Conservation (phyloP, 2,329 filamentous ascomycete species). For the Cladosporium sphaerospermum region DNA sequence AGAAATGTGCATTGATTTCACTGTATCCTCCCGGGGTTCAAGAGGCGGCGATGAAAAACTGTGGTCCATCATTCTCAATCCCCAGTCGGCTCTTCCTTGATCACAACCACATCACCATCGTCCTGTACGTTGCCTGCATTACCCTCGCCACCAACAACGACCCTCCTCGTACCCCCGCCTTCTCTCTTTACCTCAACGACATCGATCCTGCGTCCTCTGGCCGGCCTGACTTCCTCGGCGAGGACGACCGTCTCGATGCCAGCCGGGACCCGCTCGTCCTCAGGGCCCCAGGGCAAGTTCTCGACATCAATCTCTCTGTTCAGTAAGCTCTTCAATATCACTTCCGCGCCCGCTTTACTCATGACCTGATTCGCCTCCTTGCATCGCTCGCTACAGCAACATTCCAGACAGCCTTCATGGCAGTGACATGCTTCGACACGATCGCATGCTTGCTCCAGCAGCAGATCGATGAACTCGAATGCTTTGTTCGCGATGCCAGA, state of each 20-base stretch:
- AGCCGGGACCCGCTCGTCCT: conserved; percentile 57
- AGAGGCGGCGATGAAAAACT: neutral
- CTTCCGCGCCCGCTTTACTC: conserved; percentile 81
- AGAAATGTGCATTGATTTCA: too few species aligned
- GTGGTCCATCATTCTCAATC: neutral
- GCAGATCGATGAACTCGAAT: conserved; percentile 80
- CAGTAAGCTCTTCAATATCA: conserved; percentile 71
- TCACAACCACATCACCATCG: conserved; percentile 20
- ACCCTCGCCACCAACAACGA: conserved; percentile 23
- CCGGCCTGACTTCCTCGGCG: conserved; percentile 58
- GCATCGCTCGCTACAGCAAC: conserved; percentile 78
- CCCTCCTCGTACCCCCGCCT: conserved; percentile 22
- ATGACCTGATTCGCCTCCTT: conserved; percentile 85
- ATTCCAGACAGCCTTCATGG: conserved; percentile 77
- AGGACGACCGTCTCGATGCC: conserved; percentile 78
- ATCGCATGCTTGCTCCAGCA: conserved; percentile 69
- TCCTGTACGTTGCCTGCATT: conserved; percentile 14
- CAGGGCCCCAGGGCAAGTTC: conserved; percentile 76
- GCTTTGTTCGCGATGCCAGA: conserved; percentile 86
- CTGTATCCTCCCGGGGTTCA: neutral
- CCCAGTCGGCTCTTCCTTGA: conserved; percentile 31
- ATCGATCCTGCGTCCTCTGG: conserved; percentile 35
- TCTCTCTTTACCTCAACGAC: conserved; percentile 37
- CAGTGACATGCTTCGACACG: conserved; percentile 73
- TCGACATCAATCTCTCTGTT: conserved; percentile 76